Conservation (phyloP, 257 asterid species). For the Thymus quinquecostatus region DNA sequence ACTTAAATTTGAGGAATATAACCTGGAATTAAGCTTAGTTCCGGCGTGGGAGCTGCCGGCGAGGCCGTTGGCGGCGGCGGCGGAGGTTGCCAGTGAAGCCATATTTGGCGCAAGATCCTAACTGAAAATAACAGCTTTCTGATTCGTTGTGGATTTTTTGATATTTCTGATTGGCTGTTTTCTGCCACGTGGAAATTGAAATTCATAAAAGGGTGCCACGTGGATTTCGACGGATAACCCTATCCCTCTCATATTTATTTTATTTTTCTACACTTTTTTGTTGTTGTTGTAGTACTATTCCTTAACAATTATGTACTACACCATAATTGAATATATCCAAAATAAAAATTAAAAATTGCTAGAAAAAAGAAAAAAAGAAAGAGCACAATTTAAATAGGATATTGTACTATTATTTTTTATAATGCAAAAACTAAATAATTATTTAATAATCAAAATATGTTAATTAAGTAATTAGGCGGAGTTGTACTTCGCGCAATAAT, state of each 20-base stretch:
- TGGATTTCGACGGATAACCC: slow-evolving; percentile 50
- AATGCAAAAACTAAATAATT: no score
- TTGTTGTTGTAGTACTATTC: background rate
- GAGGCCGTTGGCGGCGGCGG: slow-evolving; percentile 68
- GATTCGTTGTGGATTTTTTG: slow-evolving; percentile 10
- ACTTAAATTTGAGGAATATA: background rate
- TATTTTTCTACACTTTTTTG: background rate
- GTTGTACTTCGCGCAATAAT: background rate
- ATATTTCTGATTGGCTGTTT: slow-evolving; percentile 36
- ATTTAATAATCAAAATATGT: no score
- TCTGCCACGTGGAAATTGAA: slow-evolving; percentile 47
- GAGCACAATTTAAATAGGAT: no score
- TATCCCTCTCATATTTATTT: slow-evolving; percentile 34
- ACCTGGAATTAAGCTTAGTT: slow-evolving; percentile 70
- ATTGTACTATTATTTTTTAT: no score
- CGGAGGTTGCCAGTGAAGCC: slow-evolving; percentile 72
- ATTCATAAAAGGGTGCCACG: slow-evolving; percentile 45
- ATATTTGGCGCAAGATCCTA: slow-evolving; percentile 32
- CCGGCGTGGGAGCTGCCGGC: slow-evolving; percentile 88
- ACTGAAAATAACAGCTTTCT: slow-evolving; percentile 4
- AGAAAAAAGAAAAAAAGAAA: no score
- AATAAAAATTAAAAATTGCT: no score
- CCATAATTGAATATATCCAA: no score
- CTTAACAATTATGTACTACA: background rate
- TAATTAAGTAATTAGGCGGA: no score